These are phyloP conservation scores for Paraphaeosphaeria sporulosa DNA, from an alignment of 2,329 filamentous ascomycete genomes.

Conservation along the genomic window DNA sequence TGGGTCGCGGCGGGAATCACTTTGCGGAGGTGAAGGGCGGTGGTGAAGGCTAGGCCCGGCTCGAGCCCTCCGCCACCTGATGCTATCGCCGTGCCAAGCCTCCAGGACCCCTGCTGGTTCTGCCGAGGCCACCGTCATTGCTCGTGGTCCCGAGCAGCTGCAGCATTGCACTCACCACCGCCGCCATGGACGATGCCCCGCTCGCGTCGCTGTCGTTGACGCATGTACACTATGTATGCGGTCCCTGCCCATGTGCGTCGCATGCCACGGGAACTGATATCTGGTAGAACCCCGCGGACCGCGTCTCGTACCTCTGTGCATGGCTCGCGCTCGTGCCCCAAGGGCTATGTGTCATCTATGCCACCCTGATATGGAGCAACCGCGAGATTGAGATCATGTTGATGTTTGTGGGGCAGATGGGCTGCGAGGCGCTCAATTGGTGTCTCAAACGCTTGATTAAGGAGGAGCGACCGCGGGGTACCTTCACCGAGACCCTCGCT, in stretches of 20 bases:
- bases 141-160: neutral
- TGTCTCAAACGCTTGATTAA: constrained; percentile 88
- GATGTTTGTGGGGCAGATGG: constrained; percentile 91
- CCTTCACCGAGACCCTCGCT: constrained; percentile 37
- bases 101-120: constrained; percentile 9
- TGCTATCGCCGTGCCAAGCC: constrained; percentile 17
- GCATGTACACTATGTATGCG: constrained; percentile 89
- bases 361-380: constrained; percentile 86
- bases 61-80: neutral
- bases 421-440: constrained; percentile 92
- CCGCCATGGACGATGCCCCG: constrained; percentile 60
- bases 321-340: constrained; percentile 95
- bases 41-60: constrained; percentile 5
- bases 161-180: constrained; percentile 15
- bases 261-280: neutral
- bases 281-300: constrained; percentile 80
- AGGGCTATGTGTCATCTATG: constrained; percentile 87
- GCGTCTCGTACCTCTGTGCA: constrained; percentile 84
- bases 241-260: neutral
- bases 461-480: constrained; percentile 85
- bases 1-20: constrained; percentile 14
- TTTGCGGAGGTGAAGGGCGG: constrained; percentile 9
- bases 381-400: constrained; percentile 88
- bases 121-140: constrained; percentile 20
- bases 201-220: constrained; percentile 92